phyloP scores from a whole-genome alignment of 2,329 filamentous ascomycete species.

The Cercospora sp. region DNA sequence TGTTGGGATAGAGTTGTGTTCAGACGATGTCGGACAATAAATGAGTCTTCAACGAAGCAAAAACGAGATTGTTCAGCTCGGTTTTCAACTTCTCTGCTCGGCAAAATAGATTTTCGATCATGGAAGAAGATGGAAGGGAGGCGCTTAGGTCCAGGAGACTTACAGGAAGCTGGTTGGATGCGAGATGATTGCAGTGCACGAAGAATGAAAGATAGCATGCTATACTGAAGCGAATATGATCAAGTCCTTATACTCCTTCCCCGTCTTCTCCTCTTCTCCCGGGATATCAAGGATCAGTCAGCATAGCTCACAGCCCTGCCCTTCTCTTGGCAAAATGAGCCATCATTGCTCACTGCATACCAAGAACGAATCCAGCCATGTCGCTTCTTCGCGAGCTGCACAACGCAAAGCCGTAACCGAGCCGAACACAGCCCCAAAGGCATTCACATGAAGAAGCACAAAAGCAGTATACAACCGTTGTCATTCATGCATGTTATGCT shows the following conservation, averaged over 20 bases:
- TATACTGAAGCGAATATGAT: neutral
- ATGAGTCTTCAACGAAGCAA: conserved; percentile 3
- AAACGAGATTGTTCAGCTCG: conserved; percentile 5
- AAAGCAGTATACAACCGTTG: neutral
- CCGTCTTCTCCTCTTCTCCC: neutral
- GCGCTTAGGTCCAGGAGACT: no score
- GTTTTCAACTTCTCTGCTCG: conserved; percentile 4
- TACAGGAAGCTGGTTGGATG: no score
- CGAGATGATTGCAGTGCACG: neutral
- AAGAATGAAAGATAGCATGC: neutral
- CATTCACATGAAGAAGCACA: neutral
- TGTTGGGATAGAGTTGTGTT: neutral
- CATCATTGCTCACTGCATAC: conserved; percentile 1
- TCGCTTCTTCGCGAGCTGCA: neutral
- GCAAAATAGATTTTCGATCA: conserved; percentile 11
- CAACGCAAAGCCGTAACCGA: neutral
- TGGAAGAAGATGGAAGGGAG: no score
- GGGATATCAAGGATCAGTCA: neutral
- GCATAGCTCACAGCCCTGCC: neutral
- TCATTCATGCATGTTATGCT: neutral
- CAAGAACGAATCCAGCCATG: neutral
- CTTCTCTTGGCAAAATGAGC: conserved; percentile 1
- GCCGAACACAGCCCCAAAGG: neutral
- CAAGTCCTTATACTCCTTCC: neutral
- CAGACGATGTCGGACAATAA: conserved; percentile 10